These are phyloP conservation scores for Zizania palustris DNA, from an alignment of 202 grass and related monocot genomes.

Conservation along the genomic window DNA sequence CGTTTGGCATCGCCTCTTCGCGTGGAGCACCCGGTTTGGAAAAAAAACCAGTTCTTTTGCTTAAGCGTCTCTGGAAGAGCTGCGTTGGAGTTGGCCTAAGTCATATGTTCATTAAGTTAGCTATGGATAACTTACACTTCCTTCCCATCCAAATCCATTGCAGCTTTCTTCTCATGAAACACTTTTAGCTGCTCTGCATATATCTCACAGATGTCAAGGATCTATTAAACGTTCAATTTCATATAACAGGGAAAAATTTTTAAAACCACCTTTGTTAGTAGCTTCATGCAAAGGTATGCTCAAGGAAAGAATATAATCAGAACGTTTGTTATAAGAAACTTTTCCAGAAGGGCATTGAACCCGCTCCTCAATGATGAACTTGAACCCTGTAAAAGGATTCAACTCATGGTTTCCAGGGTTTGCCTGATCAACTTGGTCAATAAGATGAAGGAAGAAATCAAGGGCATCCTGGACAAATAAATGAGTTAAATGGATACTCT, in stretches of 20 bases:
- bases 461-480: conserved; percentile 76
- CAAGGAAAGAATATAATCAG: conserved; percentile 81
- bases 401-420: conserved; percentile 66
- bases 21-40: no score
- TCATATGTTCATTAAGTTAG: neutral
- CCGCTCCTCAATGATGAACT: conserved; percentile 89
- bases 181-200: conserved; percentile 85
- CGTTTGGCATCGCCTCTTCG: no score
- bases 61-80: no score
- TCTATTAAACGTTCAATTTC: conserved; percentile 6
- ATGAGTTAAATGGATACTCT: neutral
- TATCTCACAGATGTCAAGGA: conserved; percentile 45
- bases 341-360: conserved; percentile 91
- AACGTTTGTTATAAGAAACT: conserved; percentile 92
- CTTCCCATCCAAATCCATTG: conserved; percentile 80
- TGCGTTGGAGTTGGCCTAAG: no score
- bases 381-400: conserved; percentile 79
- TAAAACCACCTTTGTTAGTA: conserved; percentile 78
- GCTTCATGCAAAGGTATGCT: conserved; percentile 86
- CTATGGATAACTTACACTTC: conserved; percentile 63
- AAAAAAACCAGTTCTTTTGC: no score
- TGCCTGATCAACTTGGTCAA: conserved; percentile 85
- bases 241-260: conserved; percentile 17
- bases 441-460: conserved; percentile 85
- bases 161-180: conserved; percentile 67